A percentile compares a stretch with the other conserved stretches of the same genome.
These are phyloP conservation scores for Candida caryicola DNA, from an alignment of 805 yeast species.

Conservation along the genomic window DNA sequence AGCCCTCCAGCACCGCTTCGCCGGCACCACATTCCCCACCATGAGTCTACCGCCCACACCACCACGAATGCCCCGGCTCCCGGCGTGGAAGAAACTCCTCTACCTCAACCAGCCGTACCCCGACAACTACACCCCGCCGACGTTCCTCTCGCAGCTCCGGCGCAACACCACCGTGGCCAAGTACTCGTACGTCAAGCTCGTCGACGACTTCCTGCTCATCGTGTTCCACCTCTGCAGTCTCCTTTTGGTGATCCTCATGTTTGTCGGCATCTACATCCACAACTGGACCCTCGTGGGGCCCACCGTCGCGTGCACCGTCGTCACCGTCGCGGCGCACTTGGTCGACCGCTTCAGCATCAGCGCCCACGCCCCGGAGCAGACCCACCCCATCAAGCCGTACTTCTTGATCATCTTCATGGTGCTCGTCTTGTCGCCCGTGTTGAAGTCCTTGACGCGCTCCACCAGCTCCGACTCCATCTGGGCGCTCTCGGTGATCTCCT, in stretches of 20 bases:
- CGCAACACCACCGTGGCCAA: conserved; percentile 71
- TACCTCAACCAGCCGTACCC: conserved; percentile 86
- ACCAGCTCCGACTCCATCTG: conserved; percentile 94
- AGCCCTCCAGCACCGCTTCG: not conserved
- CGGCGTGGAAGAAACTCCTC: conserved; percentile 78
- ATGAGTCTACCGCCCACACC: not conserved
- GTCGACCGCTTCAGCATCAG: not conserved
- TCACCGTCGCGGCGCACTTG: conserved; percentile 33
- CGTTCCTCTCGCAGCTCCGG: conserved; percentile 77
- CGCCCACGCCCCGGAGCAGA: conserved; percentile 6
- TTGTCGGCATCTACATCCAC: conserved; percentile 54
- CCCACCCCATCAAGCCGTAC: conserved; percentile 54
- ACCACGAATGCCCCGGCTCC: conserved; percentile 4
- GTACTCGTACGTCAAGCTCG: conserved; percentile 62
- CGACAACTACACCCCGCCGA: conserved; percentile 82
- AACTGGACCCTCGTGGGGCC: conserved; percentile 52
- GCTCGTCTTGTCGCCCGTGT: conserved; percentile 81
- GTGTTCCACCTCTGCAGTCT: conserved; percentile 64
- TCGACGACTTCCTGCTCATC: conserved; percentile 67
- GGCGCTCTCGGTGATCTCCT: conserved; percentile 83
- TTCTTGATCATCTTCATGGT: conserved; percentile 65
- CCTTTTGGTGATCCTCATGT: conserved; percentile 63
- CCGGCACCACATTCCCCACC: too few species aligned
- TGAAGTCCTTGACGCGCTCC: conserved; percentile 81
- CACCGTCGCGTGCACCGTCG: conserved; percentile 23